These are phyloP conservation scores for Pleurotus salmoneostramineus DNA, from an alignment of 768 basidiomycete species.

Conservation along the genomic window DNA sequence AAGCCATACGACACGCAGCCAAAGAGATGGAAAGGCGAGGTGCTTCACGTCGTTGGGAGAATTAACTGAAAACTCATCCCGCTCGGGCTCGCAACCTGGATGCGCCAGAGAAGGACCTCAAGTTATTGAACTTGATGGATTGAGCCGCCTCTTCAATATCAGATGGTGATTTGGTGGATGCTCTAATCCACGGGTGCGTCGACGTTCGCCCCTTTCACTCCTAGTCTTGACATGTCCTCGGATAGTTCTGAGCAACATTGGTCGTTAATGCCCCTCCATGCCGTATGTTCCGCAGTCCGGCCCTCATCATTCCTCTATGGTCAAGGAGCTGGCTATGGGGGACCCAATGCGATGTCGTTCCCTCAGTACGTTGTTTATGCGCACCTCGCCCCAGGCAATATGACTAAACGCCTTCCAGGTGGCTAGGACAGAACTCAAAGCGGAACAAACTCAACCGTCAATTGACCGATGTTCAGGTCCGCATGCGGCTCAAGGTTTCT, in stretches of 20 bases:
- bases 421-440: slow-evolving; percentile 98
- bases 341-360: slow-evolving; percentile 68
- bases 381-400: slow-evolving; percentile 4
- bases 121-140: slow-evolving; percentile 77
- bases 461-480: slow-evolving; percentile 87
- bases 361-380: slow-evolving; percentile 62
- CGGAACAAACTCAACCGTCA: slow-evolving; percentile 77
- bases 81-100: slow-evolving; percentile 50
- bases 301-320: slow-evolving; percentile 88
- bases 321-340: slow-evolving; percentile 57
- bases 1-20: slow-evolving; percentile 68
- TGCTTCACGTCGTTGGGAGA: slow-evolving; percentile 55
- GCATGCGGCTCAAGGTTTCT: slow-evolving; percentile 92
- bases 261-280: slow-evolving; percentile 92
- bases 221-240: not conserved
- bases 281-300: slow-evolving; percentile 82
- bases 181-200: slow-evolving; percentile 85
- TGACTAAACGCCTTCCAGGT: slow-evolving; percentile 44
- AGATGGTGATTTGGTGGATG: slow-evolving; percentile 91
- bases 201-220: not conserved
- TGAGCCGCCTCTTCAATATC: slow-evolving; percentile 90
- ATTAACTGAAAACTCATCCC: slow-evolving; percentile 87
- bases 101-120: slow-evolving; percentile 64
- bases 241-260: slow-evolving; percentile 90
- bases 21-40: slow-evolving; percentile 78